These are phyloP conservation scores for Neostapfia colusana DNA, from an alignment of 176 grass and related monocot species.

Conservation along the genomic window DNA sequence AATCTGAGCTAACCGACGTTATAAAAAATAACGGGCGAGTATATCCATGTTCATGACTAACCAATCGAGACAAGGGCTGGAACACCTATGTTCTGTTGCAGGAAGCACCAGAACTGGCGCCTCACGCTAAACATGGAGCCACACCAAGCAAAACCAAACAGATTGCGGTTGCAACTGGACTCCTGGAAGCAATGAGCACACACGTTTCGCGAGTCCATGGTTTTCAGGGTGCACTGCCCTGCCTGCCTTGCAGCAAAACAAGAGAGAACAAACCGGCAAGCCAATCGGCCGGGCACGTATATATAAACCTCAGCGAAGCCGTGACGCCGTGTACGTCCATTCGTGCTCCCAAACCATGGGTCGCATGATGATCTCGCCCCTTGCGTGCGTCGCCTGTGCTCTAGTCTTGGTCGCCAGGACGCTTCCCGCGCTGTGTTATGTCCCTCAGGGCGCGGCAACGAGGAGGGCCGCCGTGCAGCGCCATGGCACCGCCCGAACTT, in stretches of 20 bases:
- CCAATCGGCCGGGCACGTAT: not conserved
- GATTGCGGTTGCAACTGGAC: constrained; percentile 1
- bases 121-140: not conserved
- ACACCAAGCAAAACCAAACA: constrained; percentile 2
- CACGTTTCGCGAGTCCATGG: constrained; percentile 19
- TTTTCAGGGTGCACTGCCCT: constrained; percentile 3
- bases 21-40: no score
- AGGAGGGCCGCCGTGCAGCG: not conserved
- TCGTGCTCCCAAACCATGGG: not conserved
- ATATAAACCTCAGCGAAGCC: constrained; percentile 11
- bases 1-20: no score
- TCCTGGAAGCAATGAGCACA: not conserved
- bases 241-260: not conserved
- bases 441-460: not conserved
- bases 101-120: not conserved
- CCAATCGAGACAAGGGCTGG: no score
- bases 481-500: constrained; percentile 10
- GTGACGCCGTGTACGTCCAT: not conserved
- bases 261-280: not conserved
- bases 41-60: no score
- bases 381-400: not conserved
- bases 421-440: constrained; percentile 6
- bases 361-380: not conserved
- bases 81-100: not conserved
- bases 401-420: not conserved